A percentile compares a stretch with the other conserved stretches of the same genome.
phyloP scores from a whole-genome alignment of 2,329 filamentous ascomycete genomes.

The Monosporascus sp. region DNA sequence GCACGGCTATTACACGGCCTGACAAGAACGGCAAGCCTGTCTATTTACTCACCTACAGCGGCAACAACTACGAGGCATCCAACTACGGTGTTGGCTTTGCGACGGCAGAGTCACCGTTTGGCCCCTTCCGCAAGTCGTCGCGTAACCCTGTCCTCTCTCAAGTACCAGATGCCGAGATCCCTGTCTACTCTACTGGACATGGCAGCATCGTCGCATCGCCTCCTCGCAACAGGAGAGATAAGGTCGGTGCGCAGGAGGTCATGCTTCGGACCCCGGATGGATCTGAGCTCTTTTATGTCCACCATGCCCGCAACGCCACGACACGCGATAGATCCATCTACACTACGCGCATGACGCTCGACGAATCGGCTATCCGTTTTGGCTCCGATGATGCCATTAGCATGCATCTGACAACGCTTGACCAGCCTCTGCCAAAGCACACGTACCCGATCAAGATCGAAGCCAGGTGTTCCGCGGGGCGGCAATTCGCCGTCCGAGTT shows the following conservation, averaged over 20 bases:
- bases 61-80: constrained; percentile 13
- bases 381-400: constrained; percentile 24
- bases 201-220: constrained; percentile 30
- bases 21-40: constrained; percentile 16
- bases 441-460: constrained; percentile 25
- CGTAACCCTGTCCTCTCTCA: constrained; percentile 29
- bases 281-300: constrained; percentile 30
- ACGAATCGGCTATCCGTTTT: constrained; percentile 15
- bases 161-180: constrained; percentile 19
- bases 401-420: constrained; percentile 25
- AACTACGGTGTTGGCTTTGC: constrained; percentile 33
- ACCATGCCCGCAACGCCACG: constrained; percentile 29
- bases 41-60: constrained; percentile 28
- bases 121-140: constrained; percentile 28
- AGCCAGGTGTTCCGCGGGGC: constrained; percentile 4
- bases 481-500: constrained; percentile 14
- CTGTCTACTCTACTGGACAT: constrained; percentile 30
- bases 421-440: constrained; percentile 26
- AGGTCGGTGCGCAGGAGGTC: constrained; percentile 27
- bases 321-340: constrained; percentile 23
- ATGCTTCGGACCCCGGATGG: constrained; percentile 22
- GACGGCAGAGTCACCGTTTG: constrained; percentile 26
- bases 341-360: constrained; percentile 27
- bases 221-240: constrained; percentile 9
- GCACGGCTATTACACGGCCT: constrained; percentile 23